These are phyloP conservation scores for Kluyveromyces sp. DNA, from an alignment of 1,139 yeast species.

Conservation along the genomic window DNA sequence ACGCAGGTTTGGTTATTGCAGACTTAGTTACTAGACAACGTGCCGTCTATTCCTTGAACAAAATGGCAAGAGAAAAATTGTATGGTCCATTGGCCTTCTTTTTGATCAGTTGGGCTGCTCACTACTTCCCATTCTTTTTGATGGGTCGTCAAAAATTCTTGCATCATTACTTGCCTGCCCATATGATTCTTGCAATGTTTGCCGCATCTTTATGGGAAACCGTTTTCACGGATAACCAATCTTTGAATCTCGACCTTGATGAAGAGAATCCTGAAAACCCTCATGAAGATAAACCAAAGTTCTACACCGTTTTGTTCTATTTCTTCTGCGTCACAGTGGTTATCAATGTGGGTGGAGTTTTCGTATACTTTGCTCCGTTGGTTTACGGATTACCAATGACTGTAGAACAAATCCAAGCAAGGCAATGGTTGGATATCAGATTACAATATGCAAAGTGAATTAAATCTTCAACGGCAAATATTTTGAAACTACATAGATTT, in stretches of 20 bases:
- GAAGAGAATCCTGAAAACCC: constrained; percentile 24
- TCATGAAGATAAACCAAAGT: constrained; percentile 17
- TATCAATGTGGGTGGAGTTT: constrained; percentile 50
- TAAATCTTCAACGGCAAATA: background rate
- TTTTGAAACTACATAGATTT: too few relatives aligned
- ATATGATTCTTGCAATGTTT: constrained; percentile 76
- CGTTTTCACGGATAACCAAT: constrained; percentile 55
- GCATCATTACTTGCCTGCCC: constrained; percentile 96
- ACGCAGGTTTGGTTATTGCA: constrained; percentile 54
- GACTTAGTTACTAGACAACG: constrained; percentile 79
- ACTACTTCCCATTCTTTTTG: constrained; percentile 82
- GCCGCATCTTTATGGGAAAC: constrained; percentile 80
- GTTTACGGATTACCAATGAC: constrained; percentile 72
- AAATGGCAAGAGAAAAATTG: constrained; percentile 61
- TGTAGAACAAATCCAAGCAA: constrained; percentile 54
- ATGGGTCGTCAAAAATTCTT: constrained; percentile 91
- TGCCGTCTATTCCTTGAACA: constrained; percentile 48
- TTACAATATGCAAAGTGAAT: constrained; percentile 72
- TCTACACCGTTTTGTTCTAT: constrained; percentile 24
- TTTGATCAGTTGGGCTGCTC: constrained; percentile 80
- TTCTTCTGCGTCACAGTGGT: constrained; percentile 38
- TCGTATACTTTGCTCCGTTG: constrained; percentile 71
- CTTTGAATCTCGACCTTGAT: constrained; percentile 23
- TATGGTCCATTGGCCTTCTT: constrained; percentile 81
- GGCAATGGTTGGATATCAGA: constrained; percentile 79